Conservation (phyloP, 768 basidiomycete genomes). For the Saitozyma sp. region DNA sequence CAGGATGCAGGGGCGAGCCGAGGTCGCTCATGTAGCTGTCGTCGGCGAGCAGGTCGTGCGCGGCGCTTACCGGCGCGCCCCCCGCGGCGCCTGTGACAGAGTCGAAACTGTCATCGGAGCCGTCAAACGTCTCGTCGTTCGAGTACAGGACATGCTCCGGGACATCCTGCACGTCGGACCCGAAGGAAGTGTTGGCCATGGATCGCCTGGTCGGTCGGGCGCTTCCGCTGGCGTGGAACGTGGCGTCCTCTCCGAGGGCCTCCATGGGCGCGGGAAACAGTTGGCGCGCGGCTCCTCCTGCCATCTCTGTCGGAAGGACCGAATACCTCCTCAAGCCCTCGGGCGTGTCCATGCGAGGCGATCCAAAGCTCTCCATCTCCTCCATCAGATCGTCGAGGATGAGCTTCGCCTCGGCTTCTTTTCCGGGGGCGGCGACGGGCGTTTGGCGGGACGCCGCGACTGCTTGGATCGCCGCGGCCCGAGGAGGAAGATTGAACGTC, state of each 20-base stretch:
- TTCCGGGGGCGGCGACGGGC: constrained; percentile 5
- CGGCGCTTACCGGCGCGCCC: no score
- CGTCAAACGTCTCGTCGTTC: constrained; percentile 14
- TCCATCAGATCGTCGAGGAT: constrained; percentile 71
- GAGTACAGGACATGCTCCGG: constrained; percentile 17
- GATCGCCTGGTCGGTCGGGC: constrained; percentile 18
- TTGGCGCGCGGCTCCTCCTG: constrained; percentile 8
- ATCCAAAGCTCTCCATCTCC: constrained; percentile 34
- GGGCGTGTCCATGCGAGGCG: constrained; percentile 39
- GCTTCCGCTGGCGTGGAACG: not conserved
- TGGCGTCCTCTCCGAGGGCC: not conserved
- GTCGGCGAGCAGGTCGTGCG: no score
- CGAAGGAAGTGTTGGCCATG: constrained; percentile 38
- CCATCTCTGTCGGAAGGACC: constrained; percentile 23
- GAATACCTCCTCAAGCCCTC: constrained; percentile 42
- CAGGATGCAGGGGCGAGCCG: no score
- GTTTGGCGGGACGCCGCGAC: constrained; percentile 11
- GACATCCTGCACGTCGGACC: constrained; percentile 32
- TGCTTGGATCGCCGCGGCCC: constrained; percentile 30
- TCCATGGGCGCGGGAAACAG: not conserved
- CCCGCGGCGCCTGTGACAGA: no score
- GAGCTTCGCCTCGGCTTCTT: constrained; percentile 8
- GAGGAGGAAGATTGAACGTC: constrained; percentile 57
- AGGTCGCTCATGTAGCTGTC: no score
- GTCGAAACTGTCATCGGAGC: constrained; percentile 1